phyloP scores from a whole-genome alignment of 192 early-diverging fungal species.

The Pecoramyces ruminantium region DNA sequence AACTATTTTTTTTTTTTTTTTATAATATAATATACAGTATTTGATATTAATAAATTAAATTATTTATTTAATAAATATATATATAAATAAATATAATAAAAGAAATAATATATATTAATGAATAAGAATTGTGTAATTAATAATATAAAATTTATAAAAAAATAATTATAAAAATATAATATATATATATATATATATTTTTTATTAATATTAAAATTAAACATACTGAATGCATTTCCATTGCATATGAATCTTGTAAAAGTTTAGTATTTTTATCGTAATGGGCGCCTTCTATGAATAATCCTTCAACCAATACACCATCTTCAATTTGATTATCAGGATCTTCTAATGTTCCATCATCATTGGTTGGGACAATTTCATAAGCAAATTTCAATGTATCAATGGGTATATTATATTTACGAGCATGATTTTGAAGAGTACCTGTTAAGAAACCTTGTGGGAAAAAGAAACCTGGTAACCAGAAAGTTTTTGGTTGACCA shows the following conservation, averaged over 20 bases:
- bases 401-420: conserved; percentile 38
- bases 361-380: conserved; percentile 23
- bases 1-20: conserved; percentile 9
- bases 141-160: too few relatives aligned
- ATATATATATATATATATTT: too few relatives aligned
- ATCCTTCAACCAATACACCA: conserved; percentile 31
- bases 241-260: conserved; percentile 38
- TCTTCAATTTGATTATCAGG: conserved; percentile 14
- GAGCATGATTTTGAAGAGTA: conserved; percentile 38
- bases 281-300: conserved; percentile 38
- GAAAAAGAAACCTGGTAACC: conserved; percentile 49
- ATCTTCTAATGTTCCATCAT: conserved; percentile 1
- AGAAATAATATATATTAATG: too few relatives aligned
- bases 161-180: too few relatives aligned
- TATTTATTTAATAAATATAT: too few relatives aligned
- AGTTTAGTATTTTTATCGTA: conserved; percentile 29
- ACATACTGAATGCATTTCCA: conserved; percentile 48
- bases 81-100: neutral
- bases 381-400: conserved; percentile 29
- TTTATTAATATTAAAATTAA: neutral
- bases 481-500: conserved; percentile 36
- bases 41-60: neutral
- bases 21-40: neutral
- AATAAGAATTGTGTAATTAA: too few relatives aligned
- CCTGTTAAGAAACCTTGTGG: conserved; percentile 49